Evolutionary conservation across 495 filamentous ascomycete species (phyloP).

Genomic region (Darksidea phi): DNA sequence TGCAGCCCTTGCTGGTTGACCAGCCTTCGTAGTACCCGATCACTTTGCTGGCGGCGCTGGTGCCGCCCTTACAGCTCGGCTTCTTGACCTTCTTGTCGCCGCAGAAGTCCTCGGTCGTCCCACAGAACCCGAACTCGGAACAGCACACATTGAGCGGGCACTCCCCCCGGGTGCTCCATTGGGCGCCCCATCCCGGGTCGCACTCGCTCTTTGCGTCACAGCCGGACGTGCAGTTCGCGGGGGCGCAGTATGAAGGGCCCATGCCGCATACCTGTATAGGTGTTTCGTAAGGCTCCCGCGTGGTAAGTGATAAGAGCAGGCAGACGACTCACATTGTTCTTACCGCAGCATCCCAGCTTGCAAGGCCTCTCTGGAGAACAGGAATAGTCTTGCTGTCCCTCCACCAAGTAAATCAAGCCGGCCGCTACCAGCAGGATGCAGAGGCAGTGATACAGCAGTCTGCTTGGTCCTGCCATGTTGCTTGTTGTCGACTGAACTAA

Average conservation of each 20-base stretch:
- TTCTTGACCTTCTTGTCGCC: neutral
- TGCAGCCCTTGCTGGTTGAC: conserved; percentile 5
- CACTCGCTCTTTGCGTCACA: conserved; percentile 13
- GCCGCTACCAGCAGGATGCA: no score
- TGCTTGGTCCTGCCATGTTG: no score
- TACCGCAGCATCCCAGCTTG: conserved; percentile 7
- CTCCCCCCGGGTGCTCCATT: neutral
- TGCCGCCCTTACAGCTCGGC: neutral
- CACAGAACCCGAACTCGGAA: conserved; percentile 20
- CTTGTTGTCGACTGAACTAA: no score
- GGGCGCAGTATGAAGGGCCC: neutral
- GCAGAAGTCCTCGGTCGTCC: conserved; percentile 1
- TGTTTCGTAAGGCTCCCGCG: no score
- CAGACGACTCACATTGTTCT: no score
- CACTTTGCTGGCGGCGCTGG: neutral
- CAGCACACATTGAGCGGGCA: conserved; percentile 30
- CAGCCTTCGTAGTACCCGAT: conserved; percentile 31
- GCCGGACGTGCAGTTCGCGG: conserved; percentile 3
- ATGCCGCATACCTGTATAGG: neutral
- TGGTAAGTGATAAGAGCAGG: no score
- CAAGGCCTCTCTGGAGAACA: neutral
- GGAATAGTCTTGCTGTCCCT: no score
- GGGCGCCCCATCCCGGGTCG: neutral
- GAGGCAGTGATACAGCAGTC: no score
- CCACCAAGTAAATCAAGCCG: no score